Conservation (phyloP, 129 eudicot genomes). For the Dittrichia graveolens region DNA sequence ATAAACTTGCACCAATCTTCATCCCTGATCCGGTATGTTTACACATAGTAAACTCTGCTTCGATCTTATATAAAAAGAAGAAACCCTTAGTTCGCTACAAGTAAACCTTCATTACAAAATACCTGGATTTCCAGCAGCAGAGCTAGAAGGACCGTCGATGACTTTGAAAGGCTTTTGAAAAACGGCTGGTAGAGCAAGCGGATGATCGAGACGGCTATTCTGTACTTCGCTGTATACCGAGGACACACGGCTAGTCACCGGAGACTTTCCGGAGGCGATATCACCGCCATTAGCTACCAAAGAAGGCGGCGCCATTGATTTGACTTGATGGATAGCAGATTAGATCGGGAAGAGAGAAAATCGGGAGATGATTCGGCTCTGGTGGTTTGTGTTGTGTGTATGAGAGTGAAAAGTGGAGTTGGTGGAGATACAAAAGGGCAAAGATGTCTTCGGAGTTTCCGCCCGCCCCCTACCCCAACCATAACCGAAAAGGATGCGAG, state of each 20-base stretch:
- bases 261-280: conserved; percentile 40
- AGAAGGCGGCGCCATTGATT: conserved; percentile 63
- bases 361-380: conserved; percentile 35
- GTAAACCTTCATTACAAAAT: conserved; percentile 21
- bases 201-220: conserved; percentile 86
- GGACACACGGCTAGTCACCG: conserved; percentile 53
- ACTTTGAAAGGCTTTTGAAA: conserved; percentile 55
- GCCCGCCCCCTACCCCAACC: conserved; percentile 32
- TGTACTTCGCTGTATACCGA: conserved; percentile 92
- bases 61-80: neutral
- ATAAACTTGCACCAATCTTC: conserved; percentile 2
- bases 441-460: conserved; percentile 33
- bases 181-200: conserved; percentile 82
- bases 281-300: conserved; percentile 50
- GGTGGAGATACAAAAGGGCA: conserved; percentile 35
- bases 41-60: neutral
- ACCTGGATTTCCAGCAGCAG: conserved; percentile 97
- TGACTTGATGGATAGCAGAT: conserved; percentile 26
- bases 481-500: neutral
- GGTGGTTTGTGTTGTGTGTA: conserved; percentile 7
- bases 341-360: conserved; percentile 34
- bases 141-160: conserved; percentile 73
- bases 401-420: conserved; percentile 31
- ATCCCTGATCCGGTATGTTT: conserved; percentile 14
- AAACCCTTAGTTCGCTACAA: neutral